Evolutionary conservation across 208 protist species (phyloP), one percentile per base, ranked within the genome.

Genomic region (Leishmania arabica): DNA sequence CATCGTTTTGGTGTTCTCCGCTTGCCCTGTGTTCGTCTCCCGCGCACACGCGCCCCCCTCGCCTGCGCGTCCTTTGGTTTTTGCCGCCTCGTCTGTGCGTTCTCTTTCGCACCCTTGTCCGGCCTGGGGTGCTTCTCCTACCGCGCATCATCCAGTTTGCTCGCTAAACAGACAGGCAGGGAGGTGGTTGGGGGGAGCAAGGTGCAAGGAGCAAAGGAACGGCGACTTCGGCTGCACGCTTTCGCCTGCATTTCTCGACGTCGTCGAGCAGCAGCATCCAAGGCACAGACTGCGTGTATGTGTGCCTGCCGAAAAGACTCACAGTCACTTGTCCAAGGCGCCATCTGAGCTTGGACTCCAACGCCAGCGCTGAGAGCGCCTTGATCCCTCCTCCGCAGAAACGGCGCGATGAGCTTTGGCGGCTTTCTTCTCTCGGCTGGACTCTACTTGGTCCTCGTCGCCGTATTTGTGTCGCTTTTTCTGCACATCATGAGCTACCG

Each of bases 401-500:
- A 31, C 27, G 40, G 42, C 3, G 65, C 5, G 31, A 84, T 84
- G 81, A 56, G 76, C 76, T 71, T 84, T 73, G 60, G n/a, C 42
- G 40, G 70, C 60, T 84, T 84, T 54, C 34, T 84, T 37, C 37
- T 80, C 4, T 62, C 81, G 37, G 70, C 77, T 40, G 45, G 69
- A 72, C 76, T 84, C 45, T 84, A 80, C 81, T 15, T 78, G 45
- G 31, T 71, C 58, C 68, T 83, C 11, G 62, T 86, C 49, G 37
- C 78, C 21, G 34, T 80, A 15, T 82, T 83, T 37, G 66, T 86
- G 19, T 86, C 83, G 53, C 34, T 86, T 11, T 70, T 78, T 49
- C 49, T 86, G 24, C 58, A 75, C 53, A 56, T 82, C 51, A 68
- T 86, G 40, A 82, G 83, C 76, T 83, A 77, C 68, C 73, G 78